A percentile compares a stretch with the other conserved stretches of the same genome.
These are phyloP conservation scores for Fusarium chlamydosporum DNA, from an alignment of 2,329 filamentous ascomycete species.

Conservation along the genomic window DNA sequence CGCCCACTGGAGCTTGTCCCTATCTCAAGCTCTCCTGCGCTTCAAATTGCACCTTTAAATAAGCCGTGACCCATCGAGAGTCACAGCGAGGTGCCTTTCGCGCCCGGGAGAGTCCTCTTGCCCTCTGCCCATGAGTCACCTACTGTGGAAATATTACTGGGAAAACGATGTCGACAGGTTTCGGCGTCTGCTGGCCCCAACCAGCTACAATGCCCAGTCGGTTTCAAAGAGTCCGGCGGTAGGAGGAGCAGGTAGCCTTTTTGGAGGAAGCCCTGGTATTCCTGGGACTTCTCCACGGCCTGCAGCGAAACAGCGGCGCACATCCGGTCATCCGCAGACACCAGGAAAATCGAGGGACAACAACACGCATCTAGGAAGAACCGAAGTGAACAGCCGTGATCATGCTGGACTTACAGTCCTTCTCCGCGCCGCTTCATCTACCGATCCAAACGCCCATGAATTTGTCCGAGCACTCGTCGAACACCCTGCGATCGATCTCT, in stretches of 20 bases:
- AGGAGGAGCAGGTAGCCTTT: conserved; percentile 54
- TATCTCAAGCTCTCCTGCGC: conserved; percentile 52
- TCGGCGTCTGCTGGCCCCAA: conserved; percentile 85
- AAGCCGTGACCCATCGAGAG: conserved; percentile 86
- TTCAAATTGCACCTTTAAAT: conserved; percentile 80
- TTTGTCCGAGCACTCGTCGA: conserved; percentile 87
- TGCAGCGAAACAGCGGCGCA: conserved; percentile 65
- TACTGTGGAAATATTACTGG: conserved; percentile 96
- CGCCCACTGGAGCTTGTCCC: conserved; percentile 11
- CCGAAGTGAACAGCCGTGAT: conserved; percentile 89
- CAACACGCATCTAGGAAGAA: conserved; percentile 61
- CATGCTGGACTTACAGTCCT: conserved; percentile 84
- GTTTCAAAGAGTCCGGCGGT: conserved; percentile 67
- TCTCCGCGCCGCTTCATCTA: conserved; percentile 85
- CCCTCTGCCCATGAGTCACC: conserved; percentile 83
- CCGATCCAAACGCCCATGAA: conserved; percentile 74
- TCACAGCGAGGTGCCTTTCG: conserved; percentile 88
- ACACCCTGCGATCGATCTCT: conserved; percentile 86
- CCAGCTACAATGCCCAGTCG: conserved; percentile 70
- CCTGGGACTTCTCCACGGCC: conserved; percentile 66
- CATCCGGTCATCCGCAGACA: conserved; percentile 64
- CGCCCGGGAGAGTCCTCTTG: conserved; percentile 58
- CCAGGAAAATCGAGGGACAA: conserved; percentile 62
- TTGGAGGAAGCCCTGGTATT: conserved; percentile 59
- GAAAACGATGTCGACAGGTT: conserved; percentile 98